Percentiles rank a stretch among this genome's conserved stretches.
Conservation (phyloP, 2,329 filamentous ascomycete species). For the Camptophora hylomeconis region DNA sequence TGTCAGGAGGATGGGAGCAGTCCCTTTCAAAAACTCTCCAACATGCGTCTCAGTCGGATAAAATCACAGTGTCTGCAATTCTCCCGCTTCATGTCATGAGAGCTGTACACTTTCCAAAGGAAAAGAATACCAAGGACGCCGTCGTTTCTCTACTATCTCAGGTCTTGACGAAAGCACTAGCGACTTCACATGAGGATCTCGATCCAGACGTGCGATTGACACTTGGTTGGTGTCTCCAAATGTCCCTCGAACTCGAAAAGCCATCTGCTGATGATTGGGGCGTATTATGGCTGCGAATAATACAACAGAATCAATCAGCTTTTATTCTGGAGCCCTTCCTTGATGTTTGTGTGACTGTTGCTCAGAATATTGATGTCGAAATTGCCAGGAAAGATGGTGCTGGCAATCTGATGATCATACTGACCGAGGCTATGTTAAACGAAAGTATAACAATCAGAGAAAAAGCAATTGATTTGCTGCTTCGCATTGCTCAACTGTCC, state of each 20-base stretch:
- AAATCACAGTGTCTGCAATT: background rate
- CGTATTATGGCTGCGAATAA: background rate
- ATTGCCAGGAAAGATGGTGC: conserved; percentile 15
- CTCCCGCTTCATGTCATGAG: conserved; percentile 1
- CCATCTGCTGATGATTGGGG: background rate
- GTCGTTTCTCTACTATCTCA: too few relatives aligned
- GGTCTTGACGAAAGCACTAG: too few relatives aligned
- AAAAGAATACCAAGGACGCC: too few relatives aligned
- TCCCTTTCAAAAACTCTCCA: conserved; percentile 1
- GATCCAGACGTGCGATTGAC: too few relatives aligned
- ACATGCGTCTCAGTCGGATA: background rate
- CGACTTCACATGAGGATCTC: too few relatives aligned
- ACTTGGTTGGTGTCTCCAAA: conserved; percentile 3
- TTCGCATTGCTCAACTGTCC: conserved; percentile 46
- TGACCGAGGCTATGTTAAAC: conserved; percentile 62
- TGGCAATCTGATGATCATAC: conserved; percentile 29
- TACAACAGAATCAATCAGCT: background rate
- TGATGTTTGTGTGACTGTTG: conserved; percentile 34
- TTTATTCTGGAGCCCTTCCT: conserved; percentile 51
- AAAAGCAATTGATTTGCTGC: conserved; percentile 58
- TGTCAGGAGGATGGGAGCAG: conserved; percentile 1
- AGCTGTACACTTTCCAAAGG: conserved; percentile 4
- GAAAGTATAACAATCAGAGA: conserved; percentile 63
- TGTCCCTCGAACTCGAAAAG: background rate
- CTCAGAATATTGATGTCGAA: too few relatives aligned